Base-by-base conservation (phyloP, 2,329 filamentous ascomycete genomes). In the Hypoxylon sp. region DNA sequence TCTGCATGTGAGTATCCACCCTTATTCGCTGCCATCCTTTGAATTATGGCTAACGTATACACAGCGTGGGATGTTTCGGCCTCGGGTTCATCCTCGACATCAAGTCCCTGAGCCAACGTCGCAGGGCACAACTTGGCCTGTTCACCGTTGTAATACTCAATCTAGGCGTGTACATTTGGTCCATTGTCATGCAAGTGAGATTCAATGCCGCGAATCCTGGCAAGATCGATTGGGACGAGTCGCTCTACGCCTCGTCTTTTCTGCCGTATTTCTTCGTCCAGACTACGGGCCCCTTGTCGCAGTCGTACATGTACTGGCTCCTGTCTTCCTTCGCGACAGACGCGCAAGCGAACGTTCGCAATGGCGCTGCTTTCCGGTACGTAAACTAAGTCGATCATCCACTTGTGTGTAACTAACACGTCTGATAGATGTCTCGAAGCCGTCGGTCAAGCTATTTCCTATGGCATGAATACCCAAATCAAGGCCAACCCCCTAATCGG, bases 231-330 rank as follows among this genome's bases (percentile, higher is more conserved):
- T 84, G 81, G 82, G 77, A 81, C 16, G 80, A 82, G 4, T 62
- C 69, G 1, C 73, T 80, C 0, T 84, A 83, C 55, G 74, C 81
- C 3, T 71, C 74, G 2, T 77, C 80, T 0, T 83, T 83, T 68
- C 71, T 84, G 25, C 82, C 81, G 0, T 83, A 83, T 64, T 84
- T 84, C 71, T 83, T 84, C 65, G 78, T 83, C 7, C 81, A 81
- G 67, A 79, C 77, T 5, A 79, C 77, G 0, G 77, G 77, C 0
- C 80, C 80, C 0, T 64, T 81, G 37, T 81, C 79, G 27, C 80
- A 81, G 73, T 81, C 79, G 1, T 81, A 81, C 55, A 81, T 81
- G 79, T 81, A 81, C 63, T 81, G 79, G 79, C 74, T 81, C 4
- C 64, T 81, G 8, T 81, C 79, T 0, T 81, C 79, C 0, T 81